Evolutionary conservation across 768 basidiomycete species (phyloP), one percentile per base, ranked within the genome.

Genomic region (Trametes maxima): DNA sequence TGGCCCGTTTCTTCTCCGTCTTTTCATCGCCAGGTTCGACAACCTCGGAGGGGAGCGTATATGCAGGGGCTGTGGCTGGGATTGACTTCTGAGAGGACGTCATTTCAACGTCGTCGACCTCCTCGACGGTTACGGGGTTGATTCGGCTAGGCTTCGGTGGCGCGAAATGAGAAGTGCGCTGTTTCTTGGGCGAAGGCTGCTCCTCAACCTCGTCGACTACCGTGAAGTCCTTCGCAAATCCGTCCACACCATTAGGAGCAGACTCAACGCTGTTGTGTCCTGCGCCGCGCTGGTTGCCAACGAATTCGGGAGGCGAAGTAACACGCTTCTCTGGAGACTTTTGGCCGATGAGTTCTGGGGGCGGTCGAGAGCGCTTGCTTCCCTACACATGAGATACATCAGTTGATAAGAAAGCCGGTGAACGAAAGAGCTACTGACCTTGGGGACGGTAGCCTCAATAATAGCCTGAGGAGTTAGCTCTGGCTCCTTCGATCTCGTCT

Each of bases 361-460:
- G 87, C 5, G 90, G 89, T 42, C 90, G 82, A 45, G 88, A 84
- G 47, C 90, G 86, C 69, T 90, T 90, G 70, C 86, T 90, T 59
- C 90, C 90, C 89, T 91, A 69, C 22, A 65, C 17, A 25, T 22
- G 43, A 61, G 43, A 62, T 60, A 24, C 46, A 67, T 21, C 67
- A 58, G 24, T 7, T 21, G 28, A 40, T 25, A 28, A 19, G 49
- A 7, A 3, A 14, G 8, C 28, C 28, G 16, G 40, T n/a, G 19
- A 58, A 42, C 4, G 42, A 24, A 36, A 52, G 24, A 1, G 7
- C 2, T 17, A 73, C 81, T 59, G 60, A 85, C 86, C 80, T 85
- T 89, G 14, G 90, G 90, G 13, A 92, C 68, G 1, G 90, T 91
- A 2, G 89, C 88, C 73, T 90, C 88, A 46, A 92, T 88, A 51